Conservation (phyloP, 768 basidiomycete species). For the Pisolithus microcarpus region DNA sequence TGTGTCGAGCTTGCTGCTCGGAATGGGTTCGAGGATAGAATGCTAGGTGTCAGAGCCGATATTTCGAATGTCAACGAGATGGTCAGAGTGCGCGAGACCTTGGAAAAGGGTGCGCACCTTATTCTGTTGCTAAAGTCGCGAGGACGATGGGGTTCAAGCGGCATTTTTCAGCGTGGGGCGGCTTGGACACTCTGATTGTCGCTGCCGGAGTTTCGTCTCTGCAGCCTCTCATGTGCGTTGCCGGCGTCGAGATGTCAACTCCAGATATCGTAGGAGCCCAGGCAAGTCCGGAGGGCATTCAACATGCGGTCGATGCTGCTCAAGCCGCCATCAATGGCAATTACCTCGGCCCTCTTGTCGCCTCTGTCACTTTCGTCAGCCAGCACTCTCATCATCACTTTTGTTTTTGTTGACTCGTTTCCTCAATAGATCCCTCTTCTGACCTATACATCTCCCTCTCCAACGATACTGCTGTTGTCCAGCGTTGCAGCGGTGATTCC, state of each 20-base stretch:
- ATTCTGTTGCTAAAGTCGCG: neutral
- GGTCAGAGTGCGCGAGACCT: constrained; percentile 39
- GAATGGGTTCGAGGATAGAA: constrained; percentile 18
- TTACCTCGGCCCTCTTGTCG: constrained; percentile 60
- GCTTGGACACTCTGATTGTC: constrained; percentile 77
- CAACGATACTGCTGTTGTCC: too few species aligned
- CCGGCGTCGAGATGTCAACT: constrained; percentile 40
- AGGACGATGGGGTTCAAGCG: neutral
- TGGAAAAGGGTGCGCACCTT: constrained; percentile 35
- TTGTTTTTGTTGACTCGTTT: neutral
- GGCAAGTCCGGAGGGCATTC: constrained; percentile 45
- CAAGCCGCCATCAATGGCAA: constrained; percentile 54
- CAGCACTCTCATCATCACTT: neutral
- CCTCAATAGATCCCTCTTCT: constrained; percentile 30
- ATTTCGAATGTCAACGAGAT: constrained; percentile 62
- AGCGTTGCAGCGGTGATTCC: too few species aligned
- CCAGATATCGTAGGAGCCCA: constrained; percentile 12
- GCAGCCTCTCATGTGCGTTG: constrained; percentile 64
- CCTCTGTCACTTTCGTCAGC: constrained; percentile 67
- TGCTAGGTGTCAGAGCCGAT: constrained; percentile 55
- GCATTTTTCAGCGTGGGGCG: constrained; percentile 58
- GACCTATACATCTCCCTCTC: too few species aligned
- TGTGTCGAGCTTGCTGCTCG: constrained; percentile 17
- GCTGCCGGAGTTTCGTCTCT: constrained; percentile 81
- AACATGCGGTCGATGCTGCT: constrained; percentile 50